Base-by-base conservation (phyloP, 768 basidiomycete species). In the Hydnomerulius pinastri region DNA sequence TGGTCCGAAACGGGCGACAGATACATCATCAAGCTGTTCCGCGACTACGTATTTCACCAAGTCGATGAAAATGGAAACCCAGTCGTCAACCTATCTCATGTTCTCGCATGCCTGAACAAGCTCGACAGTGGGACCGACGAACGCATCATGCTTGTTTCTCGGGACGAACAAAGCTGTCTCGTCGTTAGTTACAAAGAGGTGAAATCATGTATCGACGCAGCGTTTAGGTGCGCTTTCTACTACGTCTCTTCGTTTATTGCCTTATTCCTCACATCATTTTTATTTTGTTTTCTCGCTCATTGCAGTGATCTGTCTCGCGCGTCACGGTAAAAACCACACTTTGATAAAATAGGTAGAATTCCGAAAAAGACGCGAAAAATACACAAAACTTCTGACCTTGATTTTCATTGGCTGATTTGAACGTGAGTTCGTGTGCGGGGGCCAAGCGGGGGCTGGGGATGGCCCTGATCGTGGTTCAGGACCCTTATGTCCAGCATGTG, bases 1-100 rank as follows among this genome's bases (percentile, higher is more conserved):
- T 99, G 97, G 97, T 94, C 95, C 11, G 97, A 99, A 65, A 98
- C 97, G 0, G 97, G 97, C 2, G 97, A 99, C 63, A 77, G 96
- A 53, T 99, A 99, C 67, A 92, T 98, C 65, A 81, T 99, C 76
- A 98, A 97, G 76, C 80, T 99, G 39, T 98, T 99, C 79, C 82
- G 97, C 15, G 97, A 99, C 69, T 95, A 90, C 60, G 94, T 99
- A 21, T 99, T 99, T 70, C 97, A 99, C 65, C 94, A 97, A 68
- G 87, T 97, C 35, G 94, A 97, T 56, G 91, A 93, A 63, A 79
- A 82, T 57, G 91, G 92, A 9, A 85, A 87, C 46, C 95, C 97
- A 0, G 83, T 97, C 15, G 77, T 98, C 49, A 94, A 95, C 64
- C 71, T 99, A 52, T 81, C 86, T 0, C 95, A 98, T 71, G 95